These are phyloP conservation scores for Petrea volubilis DNA, from an alignment of 257 asterid genomes.

Conservation along the genomic window DNA sequence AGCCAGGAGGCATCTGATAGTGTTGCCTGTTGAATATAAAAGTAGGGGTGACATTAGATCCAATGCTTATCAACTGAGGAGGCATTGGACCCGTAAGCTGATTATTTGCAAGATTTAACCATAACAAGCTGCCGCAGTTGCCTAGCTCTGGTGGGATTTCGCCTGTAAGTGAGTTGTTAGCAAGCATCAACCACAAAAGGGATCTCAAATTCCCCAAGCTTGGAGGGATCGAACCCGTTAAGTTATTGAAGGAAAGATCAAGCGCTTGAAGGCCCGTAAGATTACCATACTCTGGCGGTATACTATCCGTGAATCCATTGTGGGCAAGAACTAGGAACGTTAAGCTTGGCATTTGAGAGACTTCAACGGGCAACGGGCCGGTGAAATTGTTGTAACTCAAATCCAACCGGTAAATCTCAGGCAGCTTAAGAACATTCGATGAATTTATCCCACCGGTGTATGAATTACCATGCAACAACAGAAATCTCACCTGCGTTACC, in stretches of 20 bases:
- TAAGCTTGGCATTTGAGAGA: conserved; percentile 55
- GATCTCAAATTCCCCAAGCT: conserved; percentile 69
- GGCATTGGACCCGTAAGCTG: conserved; percentile 62
- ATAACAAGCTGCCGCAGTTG: conserved; percentile 75
- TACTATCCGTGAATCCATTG: conserved; percentile 68
- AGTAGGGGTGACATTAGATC: conserved; percentile 51
- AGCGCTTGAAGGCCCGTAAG: conserved; percentile 72
- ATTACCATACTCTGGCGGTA: conserved; percentile 74
- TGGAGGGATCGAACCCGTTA: conserved; percentile 63
- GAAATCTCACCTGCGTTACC: conserved; percentile 62
- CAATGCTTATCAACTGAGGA: conserved; percentile 53
- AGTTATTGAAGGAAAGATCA: conserved; percentile 75
- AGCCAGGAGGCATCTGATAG: conserved; percentile 53
- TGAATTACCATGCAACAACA: conserved; percentile 59
- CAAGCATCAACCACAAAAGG: conserved; percentile 88
- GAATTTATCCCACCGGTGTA: conserved; percentile 61
- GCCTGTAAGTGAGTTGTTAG: conserved; percentile 65
- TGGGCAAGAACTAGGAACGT: conserved; percentile 71
- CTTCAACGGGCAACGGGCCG: conserved; percentile 63
- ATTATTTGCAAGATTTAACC: conserved; percentile 82
- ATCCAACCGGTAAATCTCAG: conserved; percentile 65
- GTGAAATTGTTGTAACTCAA: conserved; percentile 76
- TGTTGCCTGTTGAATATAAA: conserved; percentile 52
- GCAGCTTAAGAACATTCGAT: conserved; percentile 62
- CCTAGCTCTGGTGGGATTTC: conserved; percentile 75